Percentiles rank a stretch among this genome's conserved stretches.
Evolutionary conservation across 768 basidiomycete species (phyloP).

Genomic region (Russula ochroleuca): DNA sequence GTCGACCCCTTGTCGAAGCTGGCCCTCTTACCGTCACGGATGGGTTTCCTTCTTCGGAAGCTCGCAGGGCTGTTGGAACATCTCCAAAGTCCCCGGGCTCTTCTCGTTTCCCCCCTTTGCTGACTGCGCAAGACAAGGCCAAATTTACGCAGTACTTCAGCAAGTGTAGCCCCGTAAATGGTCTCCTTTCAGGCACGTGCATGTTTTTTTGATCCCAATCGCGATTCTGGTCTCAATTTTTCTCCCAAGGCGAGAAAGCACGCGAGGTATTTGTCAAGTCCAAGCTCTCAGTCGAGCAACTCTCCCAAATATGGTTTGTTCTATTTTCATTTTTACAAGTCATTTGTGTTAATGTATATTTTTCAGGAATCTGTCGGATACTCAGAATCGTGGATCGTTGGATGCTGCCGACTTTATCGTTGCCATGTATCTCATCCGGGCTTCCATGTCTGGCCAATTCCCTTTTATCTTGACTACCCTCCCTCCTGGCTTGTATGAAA

Average conservation of each 20-base stretch:
- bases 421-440: constrained; percentile 95
- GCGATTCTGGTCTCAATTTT: neutral
- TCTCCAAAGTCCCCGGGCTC: constrained; percentile 56
- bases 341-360: constrained; percentile 4
- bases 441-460: constrained; percentile 76
- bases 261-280: constrained; percentile 89
- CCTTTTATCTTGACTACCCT: constrained; percentile 66
- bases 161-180: constrained; percentile 64
- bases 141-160: constrained; percentile 83
- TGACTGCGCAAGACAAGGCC: constrained; percentile 74
- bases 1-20: constrained; percentile 70
- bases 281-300: constrained; percentile 76
- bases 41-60: constrained; percentile 54
- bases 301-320: constrained; percentile 87
- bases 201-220: neutral
- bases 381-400: constrained; percentile 82
- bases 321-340: too few relatives aligned
- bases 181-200: constrained; percentile 67
- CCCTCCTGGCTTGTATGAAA: constrained; percentile 82
- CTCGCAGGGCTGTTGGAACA: constrained; percentile 48
- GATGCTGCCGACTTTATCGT: constrained; percentile 91
- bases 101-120: constrained; percentile 49
- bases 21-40: constrained; percentile 82
- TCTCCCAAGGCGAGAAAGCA: constrained; percentile 70
- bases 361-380: constrained; percentile 91